These are phyloP conservation scores for Komagataella populi DNA, from an alignment of 805 yeast species.

Conservation along the genomic window DNA sequence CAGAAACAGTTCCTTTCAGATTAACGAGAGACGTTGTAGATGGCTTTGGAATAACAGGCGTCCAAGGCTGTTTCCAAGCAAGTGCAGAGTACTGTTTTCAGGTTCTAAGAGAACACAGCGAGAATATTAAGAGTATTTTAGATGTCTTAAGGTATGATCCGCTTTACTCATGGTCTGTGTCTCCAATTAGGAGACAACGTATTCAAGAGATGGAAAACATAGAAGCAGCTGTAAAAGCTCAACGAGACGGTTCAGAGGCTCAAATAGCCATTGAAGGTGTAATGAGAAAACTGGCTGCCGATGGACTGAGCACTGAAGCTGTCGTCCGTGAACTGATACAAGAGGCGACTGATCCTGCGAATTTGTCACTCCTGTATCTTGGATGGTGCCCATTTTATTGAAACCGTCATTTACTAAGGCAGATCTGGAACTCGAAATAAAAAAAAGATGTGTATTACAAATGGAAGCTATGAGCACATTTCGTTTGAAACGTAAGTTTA, in stretches of 20 bases:
- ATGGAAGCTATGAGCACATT: background rate
- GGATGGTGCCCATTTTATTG: conserved; percentile 73
- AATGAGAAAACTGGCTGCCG: conserved; percentile 48
- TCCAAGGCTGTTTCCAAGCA: conserved; percentile 59
- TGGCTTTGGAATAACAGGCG: conserved; percentile 85
- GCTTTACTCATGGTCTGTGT: conserved; percentile 78
- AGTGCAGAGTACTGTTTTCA: conserved; percentile 63
- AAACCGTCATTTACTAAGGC: background rate
- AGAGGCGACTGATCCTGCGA: conserved; percentile 56
- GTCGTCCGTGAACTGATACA: conserved; percentile 67
- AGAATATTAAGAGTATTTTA: conserved; percentile 64
- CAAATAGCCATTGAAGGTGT: conserved; percentile 67
- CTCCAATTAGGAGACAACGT: conserved; percentile 52
- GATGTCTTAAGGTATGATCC: conserved; percentile 91
- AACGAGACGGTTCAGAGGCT: conserved; percentile 55
- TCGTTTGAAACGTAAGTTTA: background rate
- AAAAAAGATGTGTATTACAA: background rate
- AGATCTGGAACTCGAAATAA: background rate
- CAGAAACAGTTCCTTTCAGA: conserved; percentile 90
- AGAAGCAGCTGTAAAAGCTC: conserved; percentile 6
- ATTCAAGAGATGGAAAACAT: conserved; percentile 11
- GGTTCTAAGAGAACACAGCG: conserved; percentile 51
- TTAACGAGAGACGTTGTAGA: conserved; percentile 83
- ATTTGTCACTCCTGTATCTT: conserved; percentile 60
- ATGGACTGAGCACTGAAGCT: conserved; percentile 70